Conservation (phyloP, 495 filamentous ascomycete genomes). For the Bryoglossum gracile region DNA sequence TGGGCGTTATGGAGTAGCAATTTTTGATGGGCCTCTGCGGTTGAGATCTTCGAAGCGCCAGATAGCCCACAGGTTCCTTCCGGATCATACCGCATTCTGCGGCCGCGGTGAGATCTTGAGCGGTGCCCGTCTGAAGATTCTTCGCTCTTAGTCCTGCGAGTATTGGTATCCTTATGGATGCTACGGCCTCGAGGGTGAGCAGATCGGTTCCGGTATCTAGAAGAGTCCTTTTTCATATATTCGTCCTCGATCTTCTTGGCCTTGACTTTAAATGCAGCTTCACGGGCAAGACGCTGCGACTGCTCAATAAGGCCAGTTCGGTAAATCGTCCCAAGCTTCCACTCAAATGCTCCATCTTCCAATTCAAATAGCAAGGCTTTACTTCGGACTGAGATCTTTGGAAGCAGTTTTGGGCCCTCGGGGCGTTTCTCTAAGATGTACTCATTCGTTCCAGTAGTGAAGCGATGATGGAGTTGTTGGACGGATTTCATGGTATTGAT, state of each 20-base stretch:
- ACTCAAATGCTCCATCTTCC: constrained; percentile 95
- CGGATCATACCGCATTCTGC: constrained; percentile 57
- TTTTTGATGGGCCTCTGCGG: constrained; percentile 64
- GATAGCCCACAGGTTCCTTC: constrained; percentile 64
- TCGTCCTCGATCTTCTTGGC: constrained; percentile 71
- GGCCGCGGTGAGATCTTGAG: constrained; percentile 22
- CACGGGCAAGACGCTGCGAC: constrained; percentile 76
- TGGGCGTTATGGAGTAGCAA: constrained; percentile 76
- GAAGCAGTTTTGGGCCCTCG: constrained; percentile 77
- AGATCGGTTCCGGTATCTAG: constrained; percentile 40
- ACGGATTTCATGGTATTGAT: constrained; percentile 81
- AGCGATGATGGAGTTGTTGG: constrained; percentile 84
- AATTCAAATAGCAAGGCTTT: constrained; percentile 81
- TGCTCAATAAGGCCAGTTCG: constrained; percentile 82
- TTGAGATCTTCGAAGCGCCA: constrained; percentile 58
- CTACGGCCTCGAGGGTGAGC: constrained; percentile 38
- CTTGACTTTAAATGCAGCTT: constrained; percentile 85
- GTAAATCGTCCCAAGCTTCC: constrained; percentile 91
- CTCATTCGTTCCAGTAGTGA: constrained; percentile 77
- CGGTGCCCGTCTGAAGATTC: constrained; percentile 32
- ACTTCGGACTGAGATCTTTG: constrained; percentile 72
- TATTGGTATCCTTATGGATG: constrained; percentile 25
- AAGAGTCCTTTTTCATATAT: constrained; percentile 45
- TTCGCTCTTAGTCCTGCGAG: constrained; percentile 46
- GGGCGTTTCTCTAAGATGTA: constrained; percentile 77